These are phyloP conservation scores for Silybum marianum DNA, from an alignment of 129 eudicot species.

Conservation along the genomic window DNA sequence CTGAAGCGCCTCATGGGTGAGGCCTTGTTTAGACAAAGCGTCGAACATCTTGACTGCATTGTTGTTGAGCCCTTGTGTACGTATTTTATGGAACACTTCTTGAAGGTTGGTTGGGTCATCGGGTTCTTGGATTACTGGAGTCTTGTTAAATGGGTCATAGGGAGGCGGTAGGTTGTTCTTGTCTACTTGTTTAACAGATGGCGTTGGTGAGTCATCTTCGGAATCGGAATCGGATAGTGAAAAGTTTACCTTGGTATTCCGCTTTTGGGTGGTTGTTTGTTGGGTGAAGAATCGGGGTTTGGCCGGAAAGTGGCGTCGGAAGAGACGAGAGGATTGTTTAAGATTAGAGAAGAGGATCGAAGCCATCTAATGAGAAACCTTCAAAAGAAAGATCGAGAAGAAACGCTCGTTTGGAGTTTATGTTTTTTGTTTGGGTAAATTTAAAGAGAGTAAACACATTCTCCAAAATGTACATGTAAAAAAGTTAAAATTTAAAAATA, in stretches of 20 bases:
- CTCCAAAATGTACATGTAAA: too few species aligned
- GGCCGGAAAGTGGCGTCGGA: constrained; percentile 18
- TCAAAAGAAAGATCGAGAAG: too few species aligned
- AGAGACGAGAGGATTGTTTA: constrained; percentile 12
- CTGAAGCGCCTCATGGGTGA: constrained; percentile 84
- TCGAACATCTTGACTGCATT: constrained; percentile 95
- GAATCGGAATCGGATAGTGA: constrained; percentile 54
- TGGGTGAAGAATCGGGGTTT: constrained; percentile 27
- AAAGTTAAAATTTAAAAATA: too few species aligned
- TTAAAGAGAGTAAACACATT: too few species aligned
- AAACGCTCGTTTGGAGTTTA: too few species aligned
- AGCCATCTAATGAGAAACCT: neutral
- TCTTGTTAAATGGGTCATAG: constrained; percentile 74
- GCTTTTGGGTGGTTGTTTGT: constrained; percentile 34
- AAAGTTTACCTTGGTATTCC: constrained; percentile 65
- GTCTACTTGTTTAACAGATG: constrained; percentile 19
- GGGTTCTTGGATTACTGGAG: constrained; percentile 50
- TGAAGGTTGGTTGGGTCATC: constrained; percentile 77
- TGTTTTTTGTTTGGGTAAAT: too few species aligned
- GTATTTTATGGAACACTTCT: constrained; percentile 64
- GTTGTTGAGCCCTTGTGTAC: constrained; percentile 63
- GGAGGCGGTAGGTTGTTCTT: constrained; percentile 68
- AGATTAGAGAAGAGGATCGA: constrained; percentile 30
- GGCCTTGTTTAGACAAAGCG: constrained; percentile 82
- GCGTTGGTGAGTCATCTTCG: constrained; percentile 4